A percentile compares a stretch with the other conserved stretches of the same genome.
Evolutionary conservation across 164 flowering plant genomes (phyloP).

Genomic region (Houttuynia cordata): DNA sequence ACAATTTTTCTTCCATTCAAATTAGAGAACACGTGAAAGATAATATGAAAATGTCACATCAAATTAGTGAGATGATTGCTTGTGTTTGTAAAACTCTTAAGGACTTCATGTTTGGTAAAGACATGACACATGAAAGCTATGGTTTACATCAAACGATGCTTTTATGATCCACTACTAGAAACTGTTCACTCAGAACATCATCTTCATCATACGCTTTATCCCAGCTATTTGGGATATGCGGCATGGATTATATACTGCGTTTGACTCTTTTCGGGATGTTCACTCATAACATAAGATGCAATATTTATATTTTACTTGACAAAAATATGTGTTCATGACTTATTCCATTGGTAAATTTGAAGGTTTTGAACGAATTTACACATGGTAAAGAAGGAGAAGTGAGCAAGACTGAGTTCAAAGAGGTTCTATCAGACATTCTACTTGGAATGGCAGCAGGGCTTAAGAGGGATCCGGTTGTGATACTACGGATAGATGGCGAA

Average conservation of each 20-base stretch:
- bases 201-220: too few species aligned
- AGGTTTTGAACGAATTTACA: constrained; percentile 83
- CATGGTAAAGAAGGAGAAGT: constrained; percentile 62
- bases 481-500: constrained; percentile 89
- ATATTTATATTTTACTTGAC: too few species aligned
- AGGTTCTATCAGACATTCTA: constrained; percentile 63
- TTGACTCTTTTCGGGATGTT: too few species aligned
- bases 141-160: too few species aligned
- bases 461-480: constrained; percentile 85
- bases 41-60: background rate
- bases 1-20: background rate
- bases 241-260: too few species aligned
- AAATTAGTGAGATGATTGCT: too few species aligned
- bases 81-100: background rate
- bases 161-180: too few species aligned
- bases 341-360: constrained; percentile 3
- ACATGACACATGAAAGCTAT: background rate
- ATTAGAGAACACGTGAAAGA: background rate
- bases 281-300: too few species aligned
- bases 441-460: constrained; percentile 91
- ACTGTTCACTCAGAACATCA: too few species aligned
- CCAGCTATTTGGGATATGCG: too few species aligned
- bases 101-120: background rate
- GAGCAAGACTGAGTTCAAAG: constrained; percentile 65
- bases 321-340: background rate